phyloP scores from a whole-genome alignment of 2,329 filamentous ascomycete genomes.

The Fusarium sp. region DNA sequence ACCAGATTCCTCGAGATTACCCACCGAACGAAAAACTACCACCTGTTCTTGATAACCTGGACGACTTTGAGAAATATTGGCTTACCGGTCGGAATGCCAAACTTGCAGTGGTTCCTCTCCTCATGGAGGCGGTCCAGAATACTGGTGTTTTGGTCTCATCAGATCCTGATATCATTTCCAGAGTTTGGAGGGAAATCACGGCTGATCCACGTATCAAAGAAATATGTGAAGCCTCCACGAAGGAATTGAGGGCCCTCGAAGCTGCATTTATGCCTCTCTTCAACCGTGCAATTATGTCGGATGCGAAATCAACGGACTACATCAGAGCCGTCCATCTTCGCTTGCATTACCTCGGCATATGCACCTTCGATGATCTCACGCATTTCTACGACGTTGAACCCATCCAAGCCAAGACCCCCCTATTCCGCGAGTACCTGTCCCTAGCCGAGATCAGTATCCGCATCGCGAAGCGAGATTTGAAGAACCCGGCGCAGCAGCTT shows the following conservation, averaged over 20 bases:
- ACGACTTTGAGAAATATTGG: conserved; percentile 37
- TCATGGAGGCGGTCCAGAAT: conserved; percentile 13
- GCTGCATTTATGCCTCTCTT: conserved; percentile 48
- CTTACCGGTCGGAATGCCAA: background rate
- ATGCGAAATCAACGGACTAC: conserved; percentile 41
- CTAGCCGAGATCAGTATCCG: conserved; percentile 42
- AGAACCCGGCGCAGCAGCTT: conserved; percentile 29
- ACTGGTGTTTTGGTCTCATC: background rate
- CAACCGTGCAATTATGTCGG: conserved; percentile 40
- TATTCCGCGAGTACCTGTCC: conserved; percentile 47
- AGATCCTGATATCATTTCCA: conserved; percentile 1
- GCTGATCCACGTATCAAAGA: conserved; percentile 14
- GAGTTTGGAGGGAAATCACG: conserved; percentile 6
- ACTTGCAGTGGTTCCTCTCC: conserved; percentile 5
- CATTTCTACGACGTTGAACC: conserved; percentile 36
- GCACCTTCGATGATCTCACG: conserved; percentile 43
- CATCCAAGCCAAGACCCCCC: conserved; percentile 37
- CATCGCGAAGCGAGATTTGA: conserved; percentile 10
- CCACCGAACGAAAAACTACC: background rate
- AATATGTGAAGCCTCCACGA: conserved; percentile 13
- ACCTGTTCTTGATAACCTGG: conserved; percentile 8
- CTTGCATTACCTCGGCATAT: conserved; percentile 41
- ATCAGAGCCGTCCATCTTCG: conserved; percentile 47
- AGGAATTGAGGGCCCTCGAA: conserved; percentile 34
- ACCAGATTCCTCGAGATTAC: conserved; percentile 10